These are phyloP conservation scores for Aureobasidium sp. DNA, from an alignment of 2,329 filamentous ascomycete species.

Conservation along the genomic window DNA sequence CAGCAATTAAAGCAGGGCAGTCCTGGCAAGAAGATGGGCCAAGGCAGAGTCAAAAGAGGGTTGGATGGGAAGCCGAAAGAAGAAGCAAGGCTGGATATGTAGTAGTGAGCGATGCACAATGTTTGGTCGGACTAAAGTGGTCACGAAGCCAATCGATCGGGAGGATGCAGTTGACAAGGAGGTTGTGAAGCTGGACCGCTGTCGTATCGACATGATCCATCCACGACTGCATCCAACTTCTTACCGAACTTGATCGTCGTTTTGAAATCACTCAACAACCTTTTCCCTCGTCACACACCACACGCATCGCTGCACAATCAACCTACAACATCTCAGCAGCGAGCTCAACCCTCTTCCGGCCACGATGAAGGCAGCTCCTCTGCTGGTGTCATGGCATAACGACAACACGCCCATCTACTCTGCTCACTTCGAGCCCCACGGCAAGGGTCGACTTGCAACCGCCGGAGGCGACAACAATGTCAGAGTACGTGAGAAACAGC, in stretches of 20 bases:
- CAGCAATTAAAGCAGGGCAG: constrained; percentile 5
- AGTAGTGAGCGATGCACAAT: background rate
- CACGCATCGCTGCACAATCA: background rate
- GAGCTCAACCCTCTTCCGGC: background rate
- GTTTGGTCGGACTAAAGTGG: background rate
- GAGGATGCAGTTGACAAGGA: constrained; percentile 8
- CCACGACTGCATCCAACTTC: background rate
- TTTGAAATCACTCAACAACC: background rate
- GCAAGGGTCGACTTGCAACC: constrained; percentile 86
- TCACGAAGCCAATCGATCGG: constrained; percentile 10
- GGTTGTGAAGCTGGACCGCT: constrained; percentile 3
- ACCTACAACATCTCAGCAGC: background rate
- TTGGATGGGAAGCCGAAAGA: background rate
- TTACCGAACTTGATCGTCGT: background rate
- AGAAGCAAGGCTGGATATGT: background rate
- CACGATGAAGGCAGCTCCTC: constrained; percentile 85
- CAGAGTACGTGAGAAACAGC: constrained; percentile 53
- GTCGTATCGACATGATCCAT: constrained; percentile 1
- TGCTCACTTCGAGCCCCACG: constrained; percentile 88
- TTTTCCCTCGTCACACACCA: background rate
- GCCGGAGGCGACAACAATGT: constrained; percentile 96
- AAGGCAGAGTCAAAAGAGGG: background rate
- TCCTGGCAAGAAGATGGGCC: background rate
- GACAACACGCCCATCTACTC: constrained; percentile 96
- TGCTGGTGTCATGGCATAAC: constrained; percentile 98